Percentiles rank a stretch among this genome's conserved stretches.
phyloP scores from a whole-genome alignment of 305 asterid species.

The Fraxinus latifolia region DNA sequence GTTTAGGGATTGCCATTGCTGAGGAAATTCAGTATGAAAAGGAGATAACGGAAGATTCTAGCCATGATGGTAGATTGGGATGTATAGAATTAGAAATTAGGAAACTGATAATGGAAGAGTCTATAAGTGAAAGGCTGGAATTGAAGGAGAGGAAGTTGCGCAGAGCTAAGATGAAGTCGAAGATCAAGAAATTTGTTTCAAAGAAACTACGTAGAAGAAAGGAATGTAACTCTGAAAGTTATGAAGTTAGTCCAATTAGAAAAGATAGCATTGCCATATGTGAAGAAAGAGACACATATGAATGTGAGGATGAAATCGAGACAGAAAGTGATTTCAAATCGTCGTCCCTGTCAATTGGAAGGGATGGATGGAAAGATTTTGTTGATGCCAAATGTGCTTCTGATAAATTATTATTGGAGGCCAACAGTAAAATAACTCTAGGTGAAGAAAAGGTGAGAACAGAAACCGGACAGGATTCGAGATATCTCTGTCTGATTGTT shows the following conservation, averaged over 20 bases:
- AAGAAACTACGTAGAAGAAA: slow-evolving; percentile 41
- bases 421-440: slow-evolving; percentile 17
- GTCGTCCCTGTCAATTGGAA: slow-evolving; percentile 24
- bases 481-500: slow-evolving; percentile 42
- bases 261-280: not conserved
- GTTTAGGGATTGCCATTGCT: not conserved
- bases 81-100: slow-evolving; percentile 19
- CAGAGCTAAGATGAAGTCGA: slow-evolving; percentile 47
- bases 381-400: not conserved
- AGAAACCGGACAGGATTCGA: slow-evolving; percentile 9
- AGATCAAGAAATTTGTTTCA: slow-evolving; percentile 50
- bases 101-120: slow-evolving; percentile 30
- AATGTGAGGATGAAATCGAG: slow-evolving; percentile 5
- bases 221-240: slow-evolving; percentile 14
- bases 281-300: slow-evolving; percentile 21
- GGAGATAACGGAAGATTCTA: slow-evolving; percentile 19
- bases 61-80: slow-evolving; percentile 8
- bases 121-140: slow-evolving; percentile 17
- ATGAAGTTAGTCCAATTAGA: not conserved
- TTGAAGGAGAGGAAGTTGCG: slow-evolving; percentile 38
- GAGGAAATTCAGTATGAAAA: slow-evolving; percentile 35
- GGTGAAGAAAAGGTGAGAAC: slow-evolving; percentile 11
- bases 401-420: slow-evolving; percentile 16
- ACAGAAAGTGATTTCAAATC: slow-evolving; percentile 1
- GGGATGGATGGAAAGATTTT: slow-evolving; percentile 19